phyloP scores from a whole-genome alignment of 805 yeast species.

The Saccharomyces paradoxus region DNA sequence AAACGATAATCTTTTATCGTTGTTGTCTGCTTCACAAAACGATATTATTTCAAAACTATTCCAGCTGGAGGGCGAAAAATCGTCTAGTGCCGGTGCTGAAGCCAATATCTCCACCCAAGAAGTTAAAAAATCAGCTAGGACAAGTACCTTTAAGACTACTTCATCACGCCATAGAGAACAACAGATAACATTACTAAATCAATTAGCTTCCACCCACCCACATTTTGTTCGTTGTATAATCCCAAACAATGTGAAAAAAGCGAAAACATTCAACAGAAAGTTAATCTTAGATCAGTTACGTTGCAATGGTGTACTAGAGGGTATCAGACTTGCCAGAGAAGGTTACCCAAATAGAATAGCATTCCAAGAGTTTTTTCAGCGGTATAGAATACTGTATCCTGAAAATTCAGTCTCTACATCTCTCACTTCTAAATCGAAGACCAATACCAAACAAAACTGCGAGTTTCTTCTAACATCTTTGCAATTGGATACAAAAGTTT shows the following conservation, averaged over 20 bases:
- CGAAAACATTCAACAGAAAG: conserved; percentile 62
- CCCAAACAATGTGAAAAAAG: conserved; percentile 71
- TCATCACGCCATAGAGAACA: conserved; percentile 88
- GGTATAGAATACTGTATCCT: conserved; percentile 61
- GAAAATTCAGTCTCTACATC: conserved; percentile 35
- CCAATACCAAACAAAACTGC: conserved; percentile 56
- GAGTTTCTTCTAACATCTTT: conserved; percentile 59
- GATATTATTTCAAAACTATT: conserved; percentile 51
- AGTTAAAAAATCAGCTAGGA: conserved; percentile 20
- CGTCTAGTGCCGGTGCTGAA: conserved; percentile 18
- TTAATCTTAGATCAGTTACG: conserved; percentile 82
- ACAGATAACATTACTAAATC: conserved; percentile 58
- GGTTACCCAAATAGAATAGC: conserved; percentile 92
- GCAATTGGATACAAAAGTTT: conserved; percentile 63
- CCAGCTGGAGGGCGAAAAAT: conserved; percentile 10
- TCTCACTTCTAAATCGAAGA: conserved; percentile 1
- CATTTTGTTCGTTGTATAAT: conserved; percentile 94
- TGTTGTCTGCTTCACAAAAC: conserved; percentile 52
- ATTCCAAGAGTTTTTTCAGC: conserved; percentile 66
- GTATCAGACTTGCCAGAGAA: conserved; percentile 91
- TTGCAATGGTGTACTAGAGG: conserved; percentile 97
- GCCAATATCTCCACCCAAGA: conserved; percentile 21
- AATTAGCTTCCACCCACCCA: conserved; percentile 75
- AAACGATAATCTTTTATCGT: conserved; percentile 59
- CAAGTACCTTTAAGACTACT: conserved; percentile 58